Conservation (phyloP, 73 alveolate genomes). For the Tetrahymena elliotti region DNA sequence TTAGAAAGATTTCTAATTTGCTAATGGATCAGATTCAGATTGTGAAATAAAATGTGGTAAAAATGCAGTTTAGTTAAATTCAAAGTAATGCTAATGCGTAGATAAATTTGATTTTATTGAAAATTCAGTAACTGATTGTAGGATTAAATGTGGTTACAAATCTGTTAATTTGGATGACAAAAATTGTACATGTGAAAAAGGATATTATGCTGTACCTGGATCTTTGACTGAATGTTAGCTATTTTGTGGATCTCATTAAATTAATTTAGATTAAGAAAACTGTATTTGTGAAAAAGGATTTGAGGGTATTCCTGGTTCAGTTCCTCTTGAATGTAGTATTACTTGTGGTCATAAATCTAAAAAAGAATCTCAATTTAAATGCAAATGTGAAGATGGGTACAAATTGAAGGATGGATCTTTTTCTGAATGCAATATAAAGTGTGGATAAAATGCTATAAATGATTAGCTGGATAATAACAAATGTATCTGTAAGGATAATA, state of each 20-base stretch:
- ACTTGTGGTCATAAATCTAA: not conserved
- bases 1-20: not conserved
- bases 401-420: not conserved
- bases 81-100: not conserved
- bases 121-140: not conserved
- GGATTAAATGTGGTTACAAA: not conserved
- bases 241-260: not conserved
- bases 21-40: not conserved
- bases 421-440: not conserved
- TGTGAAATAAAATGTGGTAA: not conserved
- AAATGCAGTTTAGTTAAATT: not conserved
- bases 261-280: not conserved
- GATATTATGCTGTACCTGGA: not conserved
- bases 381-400: not conserved
- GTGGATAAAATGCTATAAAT: not conserved
- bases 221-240: not conserved
- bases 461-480: not conserved
- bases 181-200: not conserved
- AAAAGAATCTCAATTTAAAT: not conserved
- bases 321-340: not conserved
- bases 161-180: not conserved
- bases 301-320: not conserved
- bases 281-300: not conserved
- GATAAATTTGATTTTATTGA: not conserved
- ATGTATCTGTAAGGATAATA: not conserved